Base-by-base conservation (phyloP, 2,329 filamentous ascomycete genomes). In the Cytospora leucostoma region DNA sequence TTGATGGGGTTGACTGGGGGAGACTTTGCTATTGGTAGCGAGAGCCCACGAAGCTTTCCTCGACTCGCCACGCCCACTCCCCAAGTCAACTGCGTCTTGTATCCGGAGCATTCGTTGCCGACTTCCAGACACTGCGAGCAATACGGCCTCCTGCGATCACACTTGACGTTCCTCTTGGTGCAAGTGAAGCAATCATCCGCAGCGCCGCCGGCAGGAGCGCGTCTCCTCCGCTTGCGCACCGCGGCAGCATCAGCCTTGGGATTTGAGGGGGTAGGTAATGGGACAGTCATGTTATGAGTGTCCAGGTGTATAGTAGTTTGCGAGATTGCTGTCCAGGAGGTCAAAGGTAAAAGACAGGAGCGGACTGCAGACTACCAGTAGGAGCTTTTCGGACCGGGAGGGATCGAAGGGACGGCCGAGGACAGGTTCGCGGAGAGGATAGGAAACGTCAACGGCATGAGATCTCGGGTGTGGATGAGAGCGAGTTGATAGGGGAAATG, bases 61-160 rank as follows among this genome's bases (percentile, higher is more conserved):
- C 94, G 88, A 77, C 93, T 97, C 62, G 94, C 94, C 64, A 98
- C 94, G 58, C 94, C 94, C 55, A 97, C 92, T 50, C 93, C 93
- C 94, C 94, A 98, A 54, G 94, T 98, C 77, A 98, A 83, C 70
- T 94, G 93, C 17, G 94, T 98, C 79, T 96, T 96, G 82, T 98
- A 98, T 65, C 94, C 94, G 34, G 92, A 93, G 79, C 94, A 98
- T 73, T 96, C 93, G 74, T 92, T 93, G 68, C 93, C 93, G 68
- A 92, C 84, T 70, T 97, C 92, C 67, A 98, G 85, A 76, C 94
- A 99, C 77, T 93, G 93, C 52, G 93, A 93, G 79, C 95, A 98
- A 78, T 97, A 98, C 10, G 94, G 94, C 71, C 94, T 86, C 73
- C 92, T 88, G 70, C 94, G 88, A 78, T 98, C 94, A 80, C 94